Percentiles rank a stretch among this genome's conserved stretches.
Evolutionary conservation across 1,284 basidiomycete species (phyloP).

Genomic region (Coniferiporia sulphurascens): DNA sequence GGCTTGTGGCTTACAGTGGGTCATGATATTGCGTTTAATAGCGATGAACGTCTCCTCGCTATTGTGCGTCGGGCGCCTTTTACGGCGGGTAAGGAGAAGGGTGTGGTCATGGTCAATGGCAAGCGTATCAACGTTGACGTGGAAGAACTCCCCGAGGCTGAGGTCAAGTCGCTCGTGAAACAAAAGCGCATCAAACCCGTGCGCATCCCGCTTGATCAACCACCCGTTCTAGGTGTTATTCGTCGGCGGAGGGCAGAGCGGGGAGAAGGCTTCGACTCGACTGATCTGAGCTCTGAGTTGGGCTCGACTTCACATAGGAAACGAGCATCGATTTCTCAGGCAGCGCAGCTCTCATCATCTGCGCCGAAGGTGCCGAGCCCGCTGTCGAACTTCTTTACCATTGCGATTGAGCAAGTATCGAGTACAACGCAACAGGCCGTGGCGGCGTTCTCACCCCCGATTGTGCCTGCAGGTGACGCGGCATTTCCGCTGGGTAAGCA

Average conservation of each 20-base stretch:
- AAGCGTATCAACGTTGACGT: slow-evolving; percentile 82
- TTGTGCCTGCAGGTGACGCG: slow-evolving; percentile 34
- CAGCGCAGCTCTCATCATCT: slow-evolving; percentile 33
- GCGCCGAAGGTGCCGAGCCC: slow-evolving; percentile 67
- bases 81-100: slow-evolving; percentile 61
- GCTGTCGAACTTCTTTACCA: slow-evolving; percentile 65
- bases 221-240: slow-evolving; percentile 72
- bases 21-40: slow-evolving; percentile 76
- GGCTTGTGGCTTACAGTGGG: slow-evolving; percentile 96
- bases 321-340: slow-evolving; percentile 10
- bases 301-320: slow-evolving; percentile 20
- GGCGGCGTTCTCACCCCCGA: slow-evolving; percentile 60
- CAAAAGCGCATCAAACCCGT: slow-evolving; percentile 85
- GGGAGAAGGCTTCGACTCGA: slow-evolving; percentile 28
- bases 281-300: slow-evolving; percentile 18
- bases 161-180: slow-evolving; percentile 79
- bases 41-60: slow-evolving; percentile 69
- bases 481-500: slow-evolving; percentile 48
- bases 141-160: slow-evolving; percentile 86
- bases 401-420: slow-evolving; percentile 69
- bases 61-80: slow-evolving; percentile 73
- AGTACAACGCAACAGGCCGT: slow-evolving; percentile 68
- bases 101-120: slow-evolving; percentile 87
- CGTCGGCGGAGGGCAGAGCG: slow-evolving; percentile 59
- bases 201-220: slow-evolving; percentile 89